phyloP scores from a whole-genome alignment of 2,329 filamentous ascomycete genomes.

The Xylariaceae sp. region DNA sequence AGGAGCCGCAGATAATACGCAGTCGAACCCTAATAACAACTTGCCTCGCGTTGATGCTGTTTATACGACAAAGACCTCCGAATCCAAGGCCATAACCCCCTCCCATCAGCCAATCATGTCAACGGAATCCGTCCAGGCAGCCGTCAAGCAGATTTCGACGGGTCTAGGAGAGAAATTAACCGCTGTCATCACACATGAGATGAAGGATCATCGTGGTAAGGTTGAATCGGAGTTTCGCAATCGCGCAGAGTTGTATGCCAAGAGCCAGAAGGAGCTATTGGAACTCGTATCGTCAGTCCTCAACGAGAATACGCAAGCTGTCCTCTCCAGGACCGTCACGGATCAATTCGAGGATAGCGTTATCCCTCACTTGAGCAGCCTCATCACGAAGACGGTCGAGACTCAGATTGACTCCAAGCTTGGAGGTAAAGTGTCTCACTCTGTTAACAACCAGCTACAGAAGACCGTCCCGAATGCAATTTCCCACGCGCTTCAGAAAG shows the following conservation, averaged over 20 bases:
- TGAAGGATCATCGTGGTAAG: conserved; percentile 57
- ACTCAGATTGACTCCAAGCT: conserved; percentile 66
- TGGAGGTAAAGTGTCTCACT: conserved; percentile 57
- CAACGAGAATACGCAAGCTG: conserved; percentile 61
- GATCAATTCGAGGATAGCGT: conserved; percentile 70
- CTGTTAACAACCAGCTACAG: conserved; percentile 68
- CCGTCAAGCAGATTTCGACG: conserved; percentile 50
- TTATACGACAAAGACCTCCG: conserved; percentile 30
- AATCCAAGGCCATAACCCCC: conserved; percentile 25
- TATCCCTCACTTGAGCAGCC: conserved; percentile 65
- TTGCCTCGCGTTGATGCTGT: conserved; percentile 32
- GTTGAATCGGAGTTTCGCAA: conserved; percentile 58
- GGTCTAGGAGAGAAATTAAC: conserved; percentile 46
- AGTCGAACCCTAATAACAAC: conserved; percentile 37
- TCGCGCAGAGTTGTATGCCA: conserved; percentile 47
- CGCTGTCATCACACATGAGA: conserved; percentile 41
- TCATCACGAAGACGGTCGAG: conserved; percentile 62
- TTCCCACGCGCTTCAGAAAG: conserved; percentile 63
- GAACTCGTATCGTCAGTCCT: conserved; percentile 56
- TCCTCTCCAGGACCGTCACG: conserved; percentile 69
- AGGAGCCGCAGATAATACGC: conserved; percentile 32
- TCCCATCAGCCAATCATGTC: conserved; percentile 26
- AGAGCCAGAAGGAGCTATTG: conserved; percentile 49
- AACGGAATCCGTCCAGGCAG: conserved; percentile 44
- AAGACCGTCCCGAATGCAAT: conserved; percentile 62